Base-by-base conservation (phyloP, 176 grass and related monocot genomes). In the Saccharum spontaneum region DNA sequence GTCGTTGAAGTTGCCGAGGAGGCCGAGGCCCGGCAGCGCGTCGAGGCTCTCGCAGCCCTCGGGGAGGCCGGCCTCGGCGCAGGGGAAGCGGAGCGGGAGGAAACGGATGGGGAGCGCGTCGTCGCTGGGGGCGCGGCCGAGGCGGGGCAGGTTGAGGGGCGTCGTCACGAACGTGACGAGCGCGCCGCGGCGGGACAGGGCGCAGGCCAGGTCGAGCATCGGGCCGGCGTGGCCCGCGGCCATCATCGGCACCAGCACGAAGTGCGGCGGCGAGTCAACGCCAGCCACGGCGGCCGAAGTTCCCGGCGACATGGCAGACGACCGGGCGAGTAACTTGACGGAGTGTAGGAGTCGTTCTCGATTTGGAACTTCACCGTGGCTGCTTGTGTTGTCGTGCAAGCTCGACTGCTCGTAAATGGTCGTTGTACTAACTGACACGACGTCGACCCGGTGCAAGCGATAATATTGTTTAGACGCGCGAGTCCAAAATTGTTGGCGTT, bases 1-100 rank as follows among this genome's bases (percentile, higher is more conserved):
- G 44, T 54, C 23, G 60, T 89, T 71, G 69, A 84, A 84, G 37
- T 57, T 28, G 4, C 15, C 26, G 46, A 71, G 41, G 44, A 80
- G 28, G 12, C 16, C 39, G 15, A 10, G 26, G 36, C 52, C 52
- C 1, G 69, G 55, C 66, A 92, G 15, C 7, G 74, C 66, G 64
- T 92, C 90, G 7, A 80, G 5, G 60, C 82, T 87, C 85, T 89
- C 79, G 82, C 80, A 89, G 54, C 87, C 91, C 2, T 89, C 87
- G n/a, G 87, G 73, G 67, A 92, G 83, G 7, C 90, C 79, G 4
- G 77, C 73, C 61, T 80, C 69, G 37, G 59, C 41, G 70, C 69
- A 76, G 16, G 68, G 79, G 83, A 86, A 83, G n/a, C 34, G 83
- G 67, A 89, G 26, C 10, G 62, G 34, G 31, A 84, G 57, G 33